Evolutionary conservation across 177 flowering plant genomes (phyloP).

Genomic region (Vitis hybrid): DNA sequence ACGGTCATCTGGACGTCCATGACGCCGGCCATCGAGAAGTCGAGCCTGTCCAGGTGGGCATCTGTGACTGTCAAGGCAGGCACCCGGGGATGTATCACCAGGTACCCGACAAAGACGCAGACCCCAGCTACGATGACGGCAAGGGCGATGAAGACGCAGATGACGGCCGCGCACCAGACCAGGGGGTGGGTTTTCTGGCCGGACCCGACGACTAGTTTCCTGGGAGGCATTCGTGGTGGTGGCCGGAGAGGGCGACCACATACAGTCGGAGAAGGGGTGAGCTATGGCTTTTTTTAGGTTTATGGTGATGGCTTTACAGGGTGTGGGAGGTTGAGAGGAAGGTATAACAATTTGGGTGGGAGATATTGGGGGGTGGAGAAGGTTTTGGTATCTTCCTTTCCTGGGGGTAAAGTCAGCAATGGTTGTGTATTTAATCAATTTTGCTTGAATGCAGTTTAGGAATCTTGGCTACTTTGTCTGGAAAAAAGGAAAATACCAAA

Average conservation of each 20-base stretch:
- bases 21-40: conserved; percentile 35
- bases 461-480: conserved; percentile 4
- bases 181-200: conserved; percentile 40
- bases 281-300: conserved; percentile 5
- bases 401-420: conserved; percentile 30
- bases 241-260: conserved; percentile 6
- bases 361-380: conserved; percentile 6
- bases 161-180: conserved; percentile 58
- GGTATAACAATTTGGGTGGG: conserved; percentile 3
- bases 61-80: conserved; percentile 49
- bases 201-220: not conserved
- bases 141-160: conserved; percentile 60
- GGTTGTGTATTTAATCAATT: not conserved
- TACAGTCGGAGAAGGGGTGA: not conserved
- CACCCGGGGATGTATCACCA: conserved; percentile 57
- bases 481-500: conserved; percentile 14
- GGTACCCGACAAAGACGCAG: conserved; percentile 61
- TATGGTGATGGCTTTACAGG: not conserved
- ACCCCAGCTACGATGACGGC: conserved; percentile 64
- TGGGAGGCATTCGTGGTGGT: not conserved
- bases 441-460: not conserved
- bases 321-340: not conserved
- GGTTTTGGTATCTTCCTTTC: conserved; percentile 62
- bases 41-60: conserved; percentile 50
- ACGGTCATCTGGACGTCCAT: conserved; percentile 43